These are phyloP conservation scores for Papiliotrema terrestris DNA, from an alignment of 1,284 basidiomycete species.

Conservation along the genomic window DNA sequence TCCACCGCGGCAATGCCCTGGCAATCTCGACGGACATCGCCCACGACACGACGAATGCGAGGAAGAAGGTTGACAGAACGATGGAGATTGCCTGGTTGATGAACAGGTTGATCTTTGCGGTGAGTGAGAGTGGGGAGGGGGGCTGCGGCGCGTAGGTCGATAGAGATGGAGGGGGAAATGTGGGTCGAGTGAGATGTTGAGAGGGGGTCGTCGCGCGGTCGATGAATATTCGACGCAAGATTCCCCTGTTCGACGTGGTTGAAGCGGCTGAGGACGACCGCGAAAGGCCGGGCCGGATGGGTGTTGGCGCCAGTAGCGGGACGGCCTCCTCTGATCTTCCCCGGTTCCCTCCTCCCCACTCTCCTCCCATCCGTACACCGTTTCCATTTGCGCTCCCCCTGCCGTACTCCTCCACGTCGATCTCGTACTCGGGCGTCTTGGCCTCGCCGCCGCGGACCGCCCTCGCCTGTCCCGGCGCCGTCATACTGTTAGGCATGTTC, in stretches of 20 bases:
- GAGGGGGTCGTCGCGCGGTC: constrained; percentile 44
- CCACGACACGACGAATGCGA: constrained; percentile 50
- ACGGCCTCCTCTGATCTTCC: constrained; percentile 11
- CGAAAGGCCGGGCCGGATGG: constrained; percentile 16
- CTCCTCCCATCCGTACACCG: constrained; percentile 1
- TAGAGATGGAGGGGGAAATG: constrained; percentile 47
- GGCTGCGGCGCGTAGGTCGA: constrained; percentile 44
- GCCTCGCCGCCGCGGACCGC: constrained; percentile 33
- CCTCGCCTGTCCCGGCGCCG: constrained; percentile 37
- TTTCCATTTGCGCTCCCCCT: not conserved
- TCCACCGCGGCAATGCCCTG: constrained; percentile 35
- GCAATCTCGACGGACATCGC: constrained; percentile 41
- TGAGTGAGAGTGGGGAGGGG: constrained; percentile 27
- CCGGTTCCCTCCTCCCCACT: not conserved
- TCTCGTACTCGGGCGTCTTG: constrained; percentile 39
- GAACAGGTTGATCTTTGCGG: constrained; percentile 46
- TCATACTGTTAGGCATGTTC: constrained; percentile 37
- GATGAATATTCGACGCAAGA: constrained; percentile 46
- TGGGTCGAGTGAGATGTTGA: constrained; percentile 46
- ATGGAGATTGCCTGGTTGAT: constrained; percentile 53
- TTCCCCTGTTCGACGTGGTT: constrained; percentile 24
- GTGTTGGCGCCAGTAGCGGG: constrained; percentile 29
- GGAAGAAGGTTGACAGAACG: constrained; percentile 54
- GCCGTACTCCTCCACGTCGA: constrained; percentile 12
- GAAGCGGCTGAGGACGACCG: constrained; percentile 32